Base-by-base conservation (phyloP, 371 early-diverging fungal species). In the Lichtheimia corymbifera region DNA sequence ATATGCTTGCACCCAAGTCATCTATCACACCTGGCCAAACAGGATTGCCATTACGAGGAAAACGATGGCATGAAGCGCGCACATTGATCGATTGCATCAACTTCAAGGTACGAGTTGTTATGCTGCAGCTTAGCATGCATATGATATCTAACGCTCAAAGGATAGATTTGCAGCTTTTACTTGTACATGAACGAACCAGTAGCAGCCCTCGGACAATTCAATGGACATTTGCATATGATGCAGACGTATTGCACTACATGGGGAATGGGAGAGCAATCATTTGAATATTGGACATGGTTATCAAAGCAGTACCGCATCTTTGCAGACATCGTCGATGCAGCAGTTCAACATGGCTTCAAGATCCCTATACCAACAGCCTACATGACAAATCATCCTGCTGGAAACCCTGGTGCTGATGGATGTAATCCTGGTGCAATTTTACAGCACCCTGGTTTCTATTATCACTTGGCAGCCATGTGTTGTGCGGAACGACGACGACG, bases 381-480 rank as follows among this genome's bases (percentile, higher is more conserved):
- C 63, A 64, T 68, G 41, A 59, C 42, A 53, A 58, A 49, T 64
- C 35, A 55, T 14, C 64, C 20, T 7, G 50, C 62, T 15, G 57
- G 45, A 2, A 50, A 53, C 30, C 65, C 69, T 5, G 64, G 55
- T 1, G 71, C 69, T 49, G 50, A 49, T n/a, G 78, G 81, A 14
- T 72, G 71, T 24, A 84, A 88, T 61, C 89, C 89, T 2, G 77
- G 79, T 27, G 70, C 83, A 14, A 78, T 93, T 6, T 79, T 95
- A 4, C 95, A 93, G 57, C 93, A 93, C 74, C 87, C 94, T 44
- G 95, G 95, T 7, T 93, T 83, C 62, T 93, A 93, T 65, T 95
- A 91, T 61, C 85, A 90, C 55, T 64, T 85, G n/a, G 88, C 94
- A 12, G 93, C 94, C 14, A 75, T 84, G 63, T 89, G 90, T 61